A percentile compares a stretch with the other conserved stretches of the same genome.
Evolutionary conservation across 208 protist genomes (phyloP).

Genomic region (Balamuthia mandrillaris): DNA sequence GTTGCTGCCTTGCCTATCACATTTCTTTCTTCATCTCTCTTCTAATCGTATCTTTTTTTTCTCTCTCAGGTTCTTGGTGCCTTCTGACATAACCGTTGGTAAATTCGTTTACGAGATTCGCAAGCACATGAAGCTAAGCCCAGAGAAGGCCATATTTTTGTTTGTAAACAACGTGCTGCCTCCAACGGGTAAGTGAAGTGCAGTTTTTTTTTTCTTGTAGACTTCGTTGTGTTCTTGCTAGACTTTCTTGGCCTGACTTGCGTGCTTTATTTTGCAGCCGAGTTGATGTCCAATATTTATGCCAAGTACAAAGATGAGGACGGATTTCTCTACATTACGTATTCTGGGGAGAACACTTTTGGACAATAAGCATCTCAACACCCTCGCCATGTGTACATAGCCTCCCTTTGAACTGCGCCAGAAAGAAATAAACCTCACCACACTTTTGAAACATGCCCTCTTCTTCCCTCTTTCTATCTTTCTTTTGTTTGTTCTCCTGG

Average conservation of each 20-base stretch:
- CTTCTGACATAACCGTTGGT: conserved; percentile 68
- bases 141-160: conserved; percentile 72
- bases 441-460: no score
- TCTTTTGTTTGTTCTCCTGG: no score
- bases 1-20: neutral
- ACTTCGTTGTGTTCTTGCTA: no score
- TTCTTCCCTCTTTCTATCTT: no score
- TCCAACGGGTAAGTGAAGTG: conserved; percentile 48
- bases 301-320: conserved; percentile 68
- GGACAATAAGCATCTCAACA: conserved; percentile 50
- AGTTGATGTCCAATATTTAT: conserved; percentile 66
- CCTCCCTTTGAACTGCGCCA: no score
- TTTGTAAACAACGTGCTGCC: conserved; percentile 72
- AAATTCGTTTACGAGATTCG: conserved; percentile 73
- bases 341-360: conserved; percentile 68
- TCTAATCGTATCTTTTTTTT: neutral
- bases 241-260: neutral
- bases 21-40: neutral
- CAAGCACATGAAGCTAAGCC: conserved; percentile 68
- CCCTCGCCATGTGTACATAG: no score
- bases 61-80: conserved; percentile 54
- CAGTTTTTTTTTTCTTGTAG: neutral
- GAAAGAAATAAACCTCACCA: no score
- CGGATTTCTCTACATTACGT: conserved; percentile 69
- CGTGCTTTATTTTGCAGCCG: neutral